Evolutionary conservation across 352 stramenopile species (phyloP), one percentile per base, ranked within the genome.

Genomic region (Pythium insidiosum): DNA sequence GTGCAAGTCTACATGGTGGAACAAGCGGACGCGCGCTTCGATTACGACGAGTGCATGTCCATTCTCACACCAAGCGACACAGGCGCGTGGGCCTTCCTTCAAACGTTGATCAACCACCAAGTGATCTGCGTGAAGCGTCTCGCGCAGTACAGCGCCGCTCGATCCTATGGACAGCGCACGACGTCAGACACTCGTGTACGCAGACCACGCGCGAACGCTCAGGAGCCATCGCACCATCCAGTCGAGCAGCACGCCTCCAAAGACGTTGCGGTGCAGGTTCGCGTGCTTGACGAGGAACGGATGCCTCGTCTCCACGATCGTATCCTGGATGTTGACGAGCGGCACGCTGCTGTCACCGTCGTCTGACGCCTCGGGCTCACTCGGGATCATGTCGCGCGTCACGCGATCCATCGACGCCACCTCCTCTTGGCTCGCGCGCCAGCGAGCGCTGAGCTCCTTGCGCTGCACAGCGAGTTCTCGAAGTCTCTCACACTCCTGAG

Each of bases 51-150:
- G n/a, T n/a, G n/a, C n/a, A n/a, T n/a, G n/a, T n/a, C n/a, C n/a
- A n/a, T n/a, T n/a, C n/a, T n/a, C n/a, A n/a, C n/a, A n/a, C n/a
- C n/a, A n/a, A n/a, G n/a, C n/a, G n/a, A n/a, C n/a, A n/a, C n/a
- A n/a, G n/a, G n/a, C n/a, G n/a, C n/a, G n/a, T n/a, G n/a, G n/a
- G n/a, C n/a, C n/a, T n/a, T n/a, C n/a, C n/a, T n/a, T n/a, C n/a
- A n/a, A n/a, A n/a, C n/a, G n/a, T n/a, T n/a, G n/a, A n/a, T n/a
- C n/a, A n/a, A n/a, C n/a, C n/a, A n/a, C n/a, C n/a, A n/a, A n/a
- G n/a, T n/a, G n/a, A n/a, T 80, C 57, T 90, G 85, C 43, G 77
- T 88, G 55, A 90, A 85, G 64, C 81, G 88, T 22, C 73, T 74
- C 5, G 74, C 66, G 42, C 77, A 80, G 43, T 80, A 81, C 42